Conservation (phyloP, 805 yeast species). For the Candida berthetii region DNA sequence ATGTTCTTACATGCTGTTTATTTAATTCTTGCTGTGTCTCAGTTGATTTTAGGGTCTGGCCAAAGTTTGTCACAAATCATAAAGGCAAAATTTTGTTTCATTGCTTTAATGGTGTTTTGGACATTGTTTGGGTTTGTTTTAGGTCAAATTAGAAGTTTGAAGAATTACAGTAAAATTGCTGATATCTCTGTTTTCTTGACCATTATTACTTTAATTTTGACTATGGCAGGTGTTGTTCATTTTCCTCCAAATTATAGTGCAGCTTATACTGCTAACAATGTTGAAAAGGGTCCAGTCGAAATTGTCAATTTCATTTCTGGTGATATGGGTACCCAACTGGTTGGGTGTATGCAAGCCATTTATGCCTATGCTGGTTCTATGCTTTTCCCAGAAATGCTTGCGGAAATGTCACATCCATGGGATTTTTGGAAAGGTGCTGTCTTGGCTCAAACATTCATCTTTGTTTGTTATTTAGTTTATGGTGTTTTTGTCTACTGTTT, state of each 20-base stretch:
- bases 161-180: constrained; percentile 33
- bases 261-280: constrained; percentile 12
- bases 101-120: constrained; percentile 36
- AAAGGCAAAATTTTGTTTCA: constrained; percentile 29
- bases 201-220: constrained; percentile 33
- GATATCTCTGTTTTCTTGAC: constrained; percentile 42
- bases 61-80: constrained; percentile 36
- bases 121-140: constrained; percentile 35
- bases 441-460: constrained; percentile 33
- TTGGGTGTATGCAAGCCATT: constrained; percentile 37
- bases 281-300: constrained; percentile 17
- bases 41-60: constrained; percentile 33
- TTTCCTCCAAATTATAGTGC: constrained; percentile 27
- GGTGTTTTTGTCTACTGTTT: constrained; percentile 36
- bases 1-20: constrained; percentile 35
- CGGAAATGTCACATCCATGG: constrained; percentile 41
- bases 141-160: constrained; percentile 34
- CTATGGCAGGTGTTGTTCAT: constrained; percentile 35
- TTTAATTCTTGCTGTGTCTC: constrained; percentile 37
- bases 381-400: constrained; percentile 39
- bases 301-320: constrained; percentile 22
- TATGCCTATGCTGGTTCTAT: constrained; percentile 48
- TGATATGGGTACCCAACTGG: constrained; percentile 22
- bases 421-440: constrained; percentile 44
- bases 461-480: constrained; percentile 31